These are phyloP conservation scores for Pleurotus salmoneostramineus DNA, from an alignment of 768 basidiomycete genomes.

Conservation along the genomic window DNA sequence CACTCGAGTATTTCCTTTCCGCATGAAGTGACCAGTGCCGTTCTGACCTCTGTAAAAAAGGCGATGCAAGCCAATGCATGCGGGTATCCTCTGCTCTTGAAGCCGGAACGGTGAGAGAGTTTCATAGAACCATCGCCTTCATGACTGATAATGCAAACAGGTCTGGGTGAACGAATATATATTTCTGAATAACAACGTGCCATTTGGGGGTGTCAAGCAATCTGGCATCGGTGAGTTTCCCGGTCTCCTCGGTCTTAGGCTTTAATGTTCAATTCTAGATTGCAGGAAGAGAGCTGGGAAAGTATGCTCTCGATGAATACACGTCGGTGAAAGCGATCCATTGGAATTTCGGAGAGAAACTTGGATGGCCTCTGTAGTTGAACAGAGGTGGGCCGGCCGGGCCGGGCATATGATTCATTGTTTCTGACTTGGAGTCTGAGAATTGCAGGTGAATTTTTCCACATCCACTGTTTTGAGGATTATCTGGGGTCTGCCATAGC, in stretches of 20 bases:
- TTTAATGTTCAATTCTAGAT: no score
- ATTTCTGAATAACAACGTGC: conserved; percentile 40
- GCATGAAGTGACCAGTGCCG: conserved; percentile 8
- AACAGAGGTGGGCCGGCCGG: not conserved
- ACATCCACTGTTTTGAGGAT: not conserved
- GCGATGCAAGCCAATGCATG: conserved; percentile 16
- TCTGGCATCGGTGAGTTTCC: conserved; percentile 52
- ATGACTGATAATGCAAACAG: not conserved
- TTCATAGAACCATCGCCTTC: not conserved
- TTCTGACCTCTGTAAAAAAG: conserved; percentile 11
- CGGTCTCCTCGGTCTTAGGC: no score
- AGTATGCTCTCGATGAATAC: conserved; percentile 55
- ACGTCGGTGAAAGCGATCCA: no score
- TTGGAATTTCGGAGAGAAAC: no score
- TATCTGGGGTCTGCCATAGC: not conserved
- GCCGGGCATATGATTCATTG: not conserved
- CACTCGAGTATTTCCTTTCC: no score
- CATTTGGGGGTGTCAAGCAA: conserved; percentile 80
- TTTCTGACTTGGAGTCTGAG: not conserved
- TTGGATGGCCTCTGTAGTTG: no score
- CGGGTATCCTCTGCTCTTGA: conserved; percentile 18
- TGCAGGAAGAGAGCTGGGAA: conserved; percentile 49
- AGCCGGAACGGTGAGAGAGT: conserved; percentile 45
- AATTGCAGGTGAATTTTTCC: not conserved
- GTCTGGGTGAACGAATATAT: conserved; percentile 19